Conservation (phyloP, 2,329 filamentous ascomycete genomes). For the Colletotrichum sp. region DNA sequence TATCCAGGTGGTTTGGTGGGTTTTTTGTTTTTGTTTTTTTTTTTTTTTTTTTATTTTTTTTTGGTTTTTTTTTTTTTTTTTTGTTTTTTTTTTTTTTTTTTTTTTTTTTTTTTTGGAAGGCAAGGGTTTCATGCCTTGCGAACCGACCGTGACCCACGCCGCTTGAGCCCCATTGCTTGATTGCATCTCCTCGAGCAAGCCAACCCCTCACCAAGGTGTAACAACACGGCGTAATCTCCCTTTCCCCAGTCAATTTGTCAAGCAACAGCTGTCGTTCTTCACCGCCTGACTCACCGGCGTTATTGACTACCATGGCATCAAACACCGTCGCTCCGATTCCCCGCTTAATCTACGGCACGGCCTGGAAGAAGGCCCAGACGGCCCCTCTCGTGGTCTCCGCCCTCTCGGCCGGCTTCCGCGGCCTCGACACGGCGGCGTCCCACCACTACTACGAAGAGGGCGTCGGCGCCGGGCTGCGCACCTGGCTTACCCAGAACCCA, state of each 20-base stretch:
- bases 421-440: conserved; percentile 78
- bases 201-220: neutral
- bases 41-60: too few species aligned
- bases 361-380: conserved; percentile 81
- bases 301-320: neutral
- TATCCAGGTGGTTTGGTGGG: too few species aligned
- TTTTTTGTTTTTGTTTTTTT: too few species aligned
- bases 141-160: neutral
- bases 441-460: conserved; percentile 78
- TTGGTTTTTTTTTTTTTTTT: too few species aligned
- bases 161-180: conserved; percentile 4
- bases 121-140: neutral
- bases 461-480: conserved; percentile 69
- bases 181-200: neutral
- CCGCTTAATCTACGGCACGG: conserved; percentile 76
- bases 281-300: neutral
- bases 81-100: too few species aligned
- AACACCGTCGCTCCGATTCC: conserved; percentile 41
- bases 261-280: neutral
- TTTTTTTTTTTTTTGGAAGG: too few species aligned
- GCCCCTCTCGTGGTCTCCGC: conserved; percentile 72
- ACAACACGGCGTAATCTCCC: neutral
- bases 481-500: conserved; percentile 18
- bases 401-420: conserved; percentile 72
- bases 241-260: neutral